Conservation (phyloP, 176 grass and related monocot genomes). For the Juncus effusus region DNA sequence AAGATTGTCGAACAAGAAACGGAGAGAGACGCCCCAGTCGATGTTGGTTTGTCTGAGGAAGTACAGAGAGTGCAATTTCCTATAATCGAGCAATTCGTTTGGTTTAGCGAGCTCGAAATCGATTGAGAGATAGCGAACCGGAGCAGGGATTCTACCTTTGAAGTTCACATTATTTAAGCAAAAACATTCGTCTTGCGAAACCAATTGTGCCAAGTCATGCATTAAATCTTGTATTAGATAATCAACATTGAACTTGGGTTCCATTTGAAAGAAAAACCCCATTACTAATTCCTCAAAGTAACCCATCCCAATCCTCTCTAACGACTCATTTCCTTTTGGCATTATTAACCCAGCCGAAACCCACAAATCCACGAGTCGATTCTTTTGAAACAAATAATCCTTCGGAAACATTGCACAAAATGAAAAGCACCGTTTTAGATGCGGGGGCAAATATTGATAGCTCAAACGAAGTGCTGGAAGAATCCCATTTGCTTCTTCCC, state of each 20-base stretch:
- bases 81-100: background rate
- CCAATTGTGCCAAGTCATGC: constrained; percentile 32
- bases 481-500: constrained; percentile 19
- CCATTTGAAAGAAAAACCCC: constrained; percentile 23
- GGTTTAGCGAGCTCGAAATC: background rate
- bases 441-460: constrained; percentile 35
- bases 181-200: constrained; percentile 18
- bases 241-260: background rate
- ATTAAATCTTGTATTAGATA: constrained; percentile 40
- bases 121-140: constrained; percentile 18
- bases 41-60: constrained; percentile 1
- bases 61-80: background rate
- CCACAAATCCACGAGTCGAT: constrained; percentile 13
- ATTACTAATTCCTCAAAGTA: constrained; percentile 18
- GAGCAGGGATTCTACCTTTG: background rate
- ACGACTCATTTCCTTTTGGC: background rate
- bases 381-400: constrained; percentile 16
- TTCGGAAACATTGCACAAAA: constrained; percentile 37
- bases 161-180: constrained; percentile 2
- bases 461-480: constrained; percentile 36
- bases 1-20: background rate
- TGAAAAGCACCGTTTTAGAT: constrained; percentile 35
- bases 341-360: constrained; percentile 9
- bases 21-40: background rate
- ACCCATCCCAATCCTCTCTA: constrained; percentile 1